Percentiles rank a stretch among this genome's conserved stretches.
phyloP scores from a whole-genome alignment of 2,329 filamentous ascomycete genomes.

The Xylaria sp. region DNA sequence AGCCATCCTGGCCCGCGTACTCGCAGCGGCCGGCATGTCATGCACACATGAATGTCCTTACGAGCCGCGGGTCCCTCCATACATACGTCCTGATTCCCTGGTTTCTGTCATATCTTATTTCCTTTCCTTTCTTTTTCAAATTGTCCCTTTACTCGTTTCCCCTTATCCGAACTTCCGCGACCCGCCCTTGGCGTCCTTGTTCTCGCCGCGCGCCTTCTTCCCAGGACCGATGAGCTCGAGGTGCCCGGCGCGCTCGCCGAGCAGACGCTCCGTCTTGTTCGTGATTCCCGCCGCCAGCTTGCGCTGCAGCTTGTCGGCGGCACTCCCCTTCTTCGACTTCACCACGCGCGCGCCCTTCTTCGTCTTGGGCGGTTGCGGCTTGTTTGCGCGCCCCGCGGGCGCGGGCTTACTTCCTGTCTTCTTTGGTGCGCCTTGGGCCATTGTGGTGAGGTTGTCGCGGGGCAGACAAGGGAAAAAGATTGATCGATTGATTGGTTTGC shows the following conservation, averaged over 20 bases:
- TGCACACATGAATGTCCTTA: too few relatives aligned
- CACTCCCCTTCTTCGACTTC: slow-evolving; percentile 55
- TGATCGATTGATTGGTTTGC: neutral
- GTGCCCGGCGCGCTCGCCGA: slow-evolving; percentile 68
- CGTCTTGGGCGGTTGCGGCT: slow-evolving; percentile 56
- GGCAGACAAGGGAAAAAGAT: too few relatives aligned
- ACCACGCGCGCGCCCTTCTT: slow-evolving; percentile 53
- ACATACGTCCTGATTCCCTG: too few relatives aligned
- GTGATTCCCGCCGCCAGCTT: slow-evolving; percentile 66
- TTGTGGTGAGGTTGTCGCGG: neutral
- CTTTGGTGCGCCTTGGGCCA: slow-evolving; percentile 67
- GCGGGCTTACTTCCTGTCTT: slow-evolving; percentile 53
- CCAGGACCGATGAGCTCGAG: slow-evolving; percentile 64
- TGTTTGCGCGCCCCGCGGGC: slow-evolving; percentile 58
- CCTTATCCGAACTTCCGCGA: slow-evolving; percentile 66
- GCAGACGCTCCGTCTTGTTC: slow-evolving; percentile 65
- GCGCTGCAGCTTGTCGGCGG: slow-evolving; percentile 63
- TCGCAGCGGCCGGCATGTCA: too few relatives aligned
- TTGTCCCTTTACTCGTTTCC: too few relatives aligned
- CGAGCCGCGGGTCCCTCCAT: too few relatives aligned
- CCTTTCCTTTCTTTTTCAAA: too few relatives aligned
- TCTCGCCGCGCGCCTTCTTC: slow-evolving; percentile 55
- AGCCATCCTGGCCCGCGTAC: too few relatives aligned
- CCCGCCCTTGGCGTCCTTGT: slow-evolving; percentile 56
- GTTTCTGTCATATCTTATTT: too few relatives aligned